Evolutionary conservation across 1,139 yeast species (phyloP).

Genomic region (Protomyces macrosporus): DNA sequence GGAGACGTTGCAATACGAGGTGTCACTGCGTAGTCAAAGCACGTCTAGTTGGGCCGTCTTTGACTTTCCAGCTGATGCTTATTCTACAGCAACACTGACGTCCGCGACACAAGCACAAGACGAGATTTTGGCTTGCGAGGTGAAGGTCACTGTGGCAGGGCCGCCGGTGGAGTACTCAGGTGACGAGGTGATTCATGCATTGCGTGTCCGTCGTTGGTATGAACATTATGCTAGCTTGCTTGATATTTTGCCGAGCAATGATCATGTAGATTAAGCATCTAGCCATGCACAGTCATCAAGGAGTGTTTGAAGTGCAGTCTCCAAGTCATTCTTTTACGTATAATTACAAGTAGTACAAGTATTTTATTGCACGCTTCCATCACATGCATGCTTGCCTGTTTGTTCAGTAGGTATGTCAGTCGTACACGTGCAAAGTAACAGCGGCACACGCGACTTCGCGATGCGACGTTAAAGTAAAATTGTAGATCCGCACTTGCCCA

Average conservation of each 20-base stretch:
- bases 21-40: slow-evolving; percentile 3
- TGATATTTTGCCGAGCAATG: background rate
- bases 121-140: background rate
- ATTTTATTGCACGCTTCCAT: no score
- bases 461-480: no score
- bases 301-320: no score
- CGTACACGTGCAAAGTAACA: no score
- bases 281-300: no score
- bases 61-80: background rate
- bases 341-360: no score
- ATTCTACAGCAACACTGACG: background rate
- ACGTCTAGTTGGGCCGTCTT: slow-evolving; percentile 12
- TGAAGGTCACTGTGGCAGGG: background rate
- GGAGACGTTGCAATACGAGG: background rate
- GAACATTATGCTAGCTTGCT: background rate
- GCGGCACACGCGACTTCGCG: no score
- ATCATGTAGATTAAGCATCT: no score
- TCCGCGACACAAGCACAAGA: background rate
- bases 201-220: slow-evolving; percentile 1
- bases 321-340: no score
- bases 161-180: slow-evolving; percentile 17
- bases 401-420: no score
- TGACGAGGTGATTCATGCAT: slow-evolving; percentile 5
- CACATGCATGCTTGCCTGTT: no score
- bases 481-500: no score